Evolutionary conservation across 208 protist species (phyloP).

Genomic region (Porcisia deanei): DNA sequence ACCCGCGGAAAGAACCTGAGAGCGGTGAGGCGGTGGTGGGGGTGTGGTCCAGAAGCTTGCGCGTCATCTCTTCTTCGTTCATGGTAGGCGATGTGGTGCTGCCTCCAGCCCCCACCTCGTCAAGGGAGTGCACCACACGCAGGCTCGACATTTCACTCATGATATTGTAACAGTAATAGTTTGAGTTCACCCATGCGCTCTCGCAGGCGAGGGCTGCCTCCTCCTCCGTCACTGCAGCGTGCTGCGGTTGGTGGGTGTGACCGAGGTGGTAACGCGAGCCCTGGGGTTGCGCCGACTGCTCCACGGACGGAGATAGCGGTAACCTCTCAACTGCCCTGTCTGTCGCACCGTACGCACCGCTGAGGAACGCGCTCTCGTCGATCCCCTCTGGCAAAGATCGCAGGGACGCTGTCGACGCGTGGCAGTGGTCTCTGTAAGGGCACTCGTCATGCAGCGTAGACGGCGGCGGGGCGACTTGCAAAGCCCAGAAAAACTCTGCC

Average conservation of each 20-base stretch:
- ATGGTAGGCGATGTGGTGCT: not conserved
- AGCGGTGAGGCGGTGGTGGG: not conserved
- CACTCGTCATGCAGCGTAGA: slow-evolving; percentile 19
- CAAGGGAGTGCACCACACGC: slow-evolving; percentile 22
- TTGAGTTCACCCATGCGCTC: slow-evolving; percentile 36
- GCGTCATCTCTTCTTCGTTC: slow-evolving; percentile 13
- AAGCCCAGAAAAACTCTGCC: slow-evolving; percentile 39
- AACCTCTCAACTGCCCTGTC: not conserved
- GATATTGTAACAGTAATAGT: slow-evolving; percentile 43
- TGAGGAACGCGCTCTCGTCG: not conserved
- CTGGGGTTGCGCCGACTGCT: not conserved
- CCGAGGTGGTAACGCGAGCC: not conserved
- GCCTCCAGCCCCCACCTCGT: slow-evolving; percentile 10
- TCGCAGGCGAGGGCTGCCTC: slow-evolving; percentile 29
- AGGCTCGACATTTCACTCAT: slow-evolving; percentile 34
- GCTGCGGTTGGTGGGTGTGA: not conserved
- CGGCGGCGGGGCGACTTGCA: slow-evolving; percentile 32
- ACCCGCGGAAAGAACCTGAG: not conserved
- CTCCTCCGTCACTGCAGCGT: slow-evolving; percentile 16
- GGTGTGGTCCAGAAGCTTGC: slow-evolving; percentile 12
- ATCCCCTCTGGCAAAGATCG: not conserved
- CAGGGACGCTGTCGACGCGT: slow-evolving; percentile 5
- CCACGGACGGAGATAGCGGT: not conserved
- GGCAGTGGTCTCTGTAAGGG: slow-evolving; percentile 20
- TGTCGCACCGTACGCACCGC: slow-evolving; percentile 6